Evolutionary conservation across 345 rosid genomes (phyloP).

Genomic region (Microcos paniculata): DNA sequence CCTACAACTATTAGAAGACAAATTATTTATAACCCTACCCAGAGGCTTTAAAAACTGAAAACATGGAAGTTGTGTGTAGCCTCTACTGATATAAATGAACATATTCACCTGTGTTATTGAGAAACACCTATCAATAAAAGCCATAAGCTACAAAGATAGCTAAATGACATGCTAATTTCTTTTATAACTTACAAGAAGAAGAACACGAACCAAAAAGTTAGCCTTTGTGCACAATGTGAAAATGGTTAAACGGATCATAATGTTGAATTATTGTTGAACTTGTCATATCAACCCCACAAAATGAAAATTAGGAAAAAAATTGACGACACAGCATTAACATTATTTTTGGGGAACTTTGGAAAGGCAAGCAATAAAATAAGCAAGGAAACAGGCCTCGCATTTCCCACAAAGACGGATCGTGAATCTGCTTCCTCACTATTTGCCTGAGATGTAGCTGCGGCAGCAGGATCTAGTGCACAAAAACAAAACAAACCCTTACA

Average conservation of each 20-base stretch:
- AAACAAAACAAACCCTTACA: no score
- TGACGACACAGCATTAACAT: background rate
- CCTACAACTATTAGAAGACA: background rate
- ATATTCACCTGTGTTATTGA: background rate
- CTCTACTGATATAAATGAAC: background rate
- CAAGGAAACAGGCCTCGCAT: conserved; percentile 49
- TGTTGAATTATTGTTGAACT: no score
- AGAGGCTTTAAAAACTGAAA: background rate
- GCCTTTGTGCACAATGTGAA: no score
- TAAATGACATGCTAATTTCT: background rate
- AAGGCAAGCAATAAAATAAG: conserved; percentile 13
- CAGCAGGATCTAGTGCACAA: conserved; percentile 56
- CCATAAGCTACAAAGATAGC: background rate
- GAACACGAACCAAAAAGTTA: no score
- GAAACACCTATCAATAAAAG: background rate
- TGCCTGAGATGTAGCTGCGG: conserved; percentile 49
- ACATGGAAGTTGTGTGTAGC: background rate
- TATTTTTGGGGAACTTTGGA: background rate
- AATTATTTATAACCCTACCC: background rate
- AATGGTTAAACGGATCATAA: no score
- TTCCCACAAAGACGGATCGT: conserved; percentile 75
- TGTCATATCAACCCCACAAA: no score
- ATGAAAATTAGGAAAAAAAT: background rate
- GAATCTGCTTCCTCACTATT: conserved; percentile 71
- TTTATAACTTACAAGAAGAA: background rate